phyloP scores from a whole-genome alignment of 805 yeast species.

The Wickerhamiella brachini region DNA sequence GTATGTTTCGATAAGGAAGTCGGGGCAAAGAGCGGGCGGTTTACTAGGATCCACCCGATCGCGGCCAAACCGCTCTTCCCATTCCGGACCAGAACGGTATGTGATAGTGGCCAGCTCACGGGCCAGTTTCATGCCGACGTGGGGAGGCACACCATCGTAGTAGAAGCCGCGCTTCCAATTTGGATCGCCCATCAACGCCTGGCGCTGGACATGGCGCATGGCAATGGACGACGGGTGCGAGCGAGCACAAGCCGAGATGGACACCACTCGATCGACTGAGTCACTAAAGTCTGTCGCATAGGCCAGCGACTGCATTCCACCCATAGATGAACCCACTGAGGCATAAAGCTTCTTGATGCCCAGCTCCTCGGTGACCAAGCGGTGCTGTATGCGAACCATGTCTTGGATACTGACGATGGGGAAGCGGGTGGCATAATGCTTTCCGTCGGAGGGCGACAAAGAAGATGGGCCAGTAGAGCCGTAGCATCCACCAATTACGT shows the following conservation, averaged over 20 bases:
- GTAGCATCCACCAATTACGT: slow-evolving; percentile 87
- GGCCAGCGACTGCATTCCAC: slow-evolving; percentile 96
- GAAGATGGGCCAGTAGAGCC: slow-evolving; percentile 92
- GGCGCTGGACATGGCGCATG: slow-evolving; percentile 83
- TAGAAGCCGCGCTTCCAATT: slow-evolving; percentile 88
- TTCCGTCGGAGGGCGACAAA: slow-evolving; percentile 49
- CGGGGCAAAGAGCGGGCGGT: slow-evolving; percentile 85
- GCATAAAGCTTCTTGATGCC: slow-evolving; percentile 57
- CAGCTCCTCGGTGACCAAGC: slow-evolving; percentile 47
- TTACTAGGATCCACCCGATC: slow-evolving; percentile 67
- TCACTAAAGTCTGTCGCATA: slow-evolving; percentile 75
- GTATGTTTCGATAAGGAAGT: slow-evolving; percentile 82
- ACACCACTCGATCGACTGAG: slow-evolving; percentile 54
- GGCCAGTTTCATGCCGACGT: slow-evolving; percentile 87
- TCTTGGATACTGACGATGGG: slow-evolving; percentile 78
- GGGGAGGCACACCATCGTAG: slow-evolving; percentile 73
- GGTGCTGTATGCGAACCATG: slow-evolving; percentile 80
- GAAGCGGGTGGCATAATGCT: slow-evolving; percentile 71
- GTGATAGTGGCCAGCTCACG: slow-evolving; percentile 90
- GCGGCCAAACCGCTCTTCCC: slow-evolving; percentile 88
- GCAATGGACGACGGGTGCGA: slow-evolving; percentile 93
- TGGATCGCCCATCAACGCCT: slow-evolving; percentile 86
- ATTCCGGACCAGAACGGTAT: slow-evolving; percentile 90
- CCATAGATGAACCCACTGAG: slow-evolving; percentile 85
- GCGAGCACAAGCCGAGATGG: slow-evolving; percentile 86